A percentile compares a stretch with the other conserved stretches of the same genome.
Evolutionary conservation across 2,329 filamentous ascomycete genomes (phyloP).

Genomic region (Sarocladiaceae sp.): DNA sequence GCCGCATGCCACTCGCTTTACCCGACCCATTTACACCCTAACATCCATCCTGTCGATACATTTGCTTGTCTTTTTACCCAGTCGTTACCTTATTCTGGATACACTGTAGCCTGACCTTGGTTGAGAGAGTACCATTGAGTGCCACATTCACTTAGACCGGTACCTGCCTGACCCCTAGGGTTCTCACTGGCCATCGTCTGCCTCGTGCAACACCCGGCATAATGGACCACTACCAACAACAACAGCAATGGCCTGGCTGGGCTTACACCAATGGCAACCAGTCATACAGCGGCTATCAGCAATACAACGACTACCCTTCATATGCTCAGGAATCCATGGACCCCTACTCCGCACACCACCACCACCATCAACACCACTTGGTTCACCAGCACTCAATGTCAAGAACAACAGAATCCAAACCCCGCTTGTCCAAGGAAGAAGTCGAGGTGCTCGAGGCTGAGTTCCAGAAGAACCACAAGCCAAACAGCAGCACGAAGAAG

Average conservation of each 20-base stretch:
- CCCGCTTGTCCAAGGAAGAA: slow-evolving; percentile 53
- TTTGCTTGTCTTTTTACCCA: not conserved
- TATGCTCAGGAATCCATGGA: slow-evolving; percentile 36
- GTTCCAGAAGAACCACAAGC: slow-evolving; percentile 62
- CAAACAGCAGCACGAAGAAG: slow-evolving; percentile 58
- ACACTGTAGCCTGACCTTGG: not conserved
- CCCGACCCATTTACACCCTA: slow-evolving; percentile 7
- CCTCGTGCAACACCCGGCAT: not conserved
- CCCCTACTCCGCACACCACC: slow-evolving; percentile 28
- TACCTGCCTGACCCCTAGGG: not conserved
- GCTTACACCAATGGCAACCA: slow-evolving; percentile 23
- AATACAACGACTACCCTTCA: slow-evolving; percentile 26
- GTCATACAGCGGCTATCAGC: slow-evolving; percentile 25
- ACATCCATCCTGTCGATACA: not conserved
- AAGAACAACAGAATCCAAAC: slow-evolving; percentile 44
- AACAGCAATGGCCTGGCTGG: slow-evolving; percentile 32
- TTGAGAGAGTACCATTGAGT: not conserved
- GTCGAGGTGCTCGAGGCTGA: slow-evolving; percentile 56
- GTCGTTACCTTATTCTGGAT: not conserved
- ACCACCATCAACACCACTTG: slow-evolving; percentile 24
- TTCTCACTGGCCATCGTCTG: not conserved
- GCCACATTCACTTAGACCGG: not conserved
- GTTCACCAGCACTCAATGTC: slow-evolving; percentile 34
- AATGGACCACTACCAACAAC: slow-evolving; percentile 23
- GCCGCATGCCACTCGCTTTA: slow-evolving; percentile 9